Evolutionary conservation across 805 yeast species (phyloP), one percentile per base, ranked within the genome.

Genomic region (Yarrowia hollandica): DNA sequence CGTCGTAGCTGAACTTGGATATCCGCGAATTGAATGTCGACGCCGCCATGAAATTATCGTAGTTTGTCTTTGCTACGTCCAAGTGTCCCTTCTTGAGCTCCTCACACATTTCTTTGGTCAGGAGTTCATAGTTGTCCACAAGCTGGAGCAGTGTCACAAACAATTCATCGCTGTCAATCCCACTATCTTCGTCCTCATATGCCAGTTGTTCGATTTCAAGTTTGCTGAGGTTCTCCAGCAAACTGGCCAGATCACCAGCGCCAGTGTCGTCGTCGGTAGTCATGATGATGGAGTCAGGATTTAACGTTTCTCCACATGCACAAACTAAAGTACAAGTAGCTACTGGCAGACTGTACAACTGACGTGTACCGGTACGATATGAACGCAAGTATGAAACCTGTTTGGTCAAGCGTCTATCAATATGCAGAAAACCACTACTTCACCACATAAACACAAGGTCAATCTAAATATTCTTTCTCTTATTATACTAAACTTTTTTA

Each of bases 1-100:
- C 52, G 42, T 52, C 65, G 61, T 46, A 58, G 33, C 56, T 26
- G 50, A 35, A 12, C 31, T 18, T 25, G 41, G 15, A 38, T 35
- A 25, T 31, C 39, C 15, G 52, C 2, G 55, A 48, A 48, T 48
- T 48, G 30, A 48, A 48, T 1, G 55, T 48, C 30, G 55, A 48
- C 4, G 39, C 14, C 3, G 55, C 55, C 55, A 48, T 48, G 22
- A 48, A 48, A 15, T 48, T 48, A 30, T 48, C 55, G 34, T 31
- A 48, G 18, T 48, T 48, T 21, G 55, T 11, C 30, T 48, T 48
- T 18, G 55, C 55, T 4, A 48, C 30, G 18, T 48, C 55, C 28
- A 48, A 10, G 7, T 48, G 30, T 15, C 55, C 55, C n/a, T 16
- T 25, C n/a, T 48, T 31, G 39, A 48, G 55, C 39, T 28, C 21